These are phyloP conservation scores for Candida andamanensis DNA, from an alignment of 805 yeast genomes.

Conservation along the genomic window DNA sequence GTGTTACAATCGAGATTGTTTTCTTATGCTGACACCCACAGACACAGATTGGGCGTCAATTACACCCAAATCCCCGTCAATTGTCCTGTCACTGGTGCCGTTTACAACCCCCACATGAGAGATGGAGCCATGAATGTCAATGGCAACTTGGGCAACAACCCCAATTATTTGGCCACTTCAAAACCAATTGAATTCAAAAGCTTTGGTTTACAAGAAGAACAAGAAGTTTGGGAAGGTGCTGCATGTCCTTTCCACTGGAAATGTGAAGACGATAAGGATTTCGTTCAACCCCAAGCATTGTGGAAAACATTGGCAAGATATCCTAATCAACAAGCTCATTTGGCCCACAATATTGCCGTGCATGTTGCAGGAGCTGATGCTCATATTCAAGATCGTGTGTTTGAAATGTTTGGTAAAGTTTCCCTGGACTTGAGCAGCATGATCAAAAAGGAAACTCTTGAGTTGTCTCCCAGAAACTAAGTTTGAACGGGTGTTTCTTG, in stretches of 20 bases:
- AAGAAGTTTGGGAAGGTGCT: slow-evolving; percentile 76
- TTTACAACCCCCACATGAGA: slow-evolving; percentile 62
- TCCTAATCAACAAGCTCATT: slow-evolving; percentile 75
- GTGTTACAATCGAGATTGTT: slow-evolving; percentile 71
- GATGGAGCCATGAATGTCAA: slow-evolving; percentile 67
- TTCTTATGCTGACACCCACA: slow-evolving; percentile 71
- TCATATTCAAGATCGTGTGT: slow-evolving; percentile 70
- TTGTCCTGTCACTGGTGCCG: slow-evolving; percentile 55
- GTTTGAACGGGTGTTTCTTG: too few species aligned
- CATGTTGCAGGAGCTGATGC: slow-evolving; percentile 68
- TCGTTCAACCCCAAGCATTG: slow-evolving; percentile 66
- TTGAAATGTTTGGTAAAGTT: slow-evolving; percentile 71
- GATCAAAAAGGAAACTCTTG: slow-evolving; percentile 58
- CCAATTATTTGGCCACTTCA: slow-evolving; percentile 64
- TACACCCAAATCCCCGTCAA: slow-evolving; percentile 84
- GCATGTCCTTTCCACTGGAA: slow-evolving; percentile 87
- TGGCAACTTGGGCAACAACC: slow-evolving; percentile 66
- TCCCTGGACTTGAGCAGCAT: slow-evolving; percentile 60
- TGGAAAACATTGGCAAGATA: slow-evolving; percentile 73
- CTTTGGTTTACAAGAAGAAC: slow-evolving; percentile 53
- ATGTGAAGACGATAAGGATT: slow-evolving; percentile 61
- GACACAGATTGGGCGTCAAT: slow-evolving; percentile 69
- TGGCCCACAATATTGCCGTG: slow-evolving; percentile 76
- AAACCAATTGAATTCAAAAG: slow-evolving; percentile 44
- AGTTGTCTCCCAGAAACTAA: slow-evolving; percentile 44